Percentiles rank a stretch among this genome's conserved stretches.
Conservation (phyloP, 352 stramenopile species). For the Phytophthora hybrid region DNA sequence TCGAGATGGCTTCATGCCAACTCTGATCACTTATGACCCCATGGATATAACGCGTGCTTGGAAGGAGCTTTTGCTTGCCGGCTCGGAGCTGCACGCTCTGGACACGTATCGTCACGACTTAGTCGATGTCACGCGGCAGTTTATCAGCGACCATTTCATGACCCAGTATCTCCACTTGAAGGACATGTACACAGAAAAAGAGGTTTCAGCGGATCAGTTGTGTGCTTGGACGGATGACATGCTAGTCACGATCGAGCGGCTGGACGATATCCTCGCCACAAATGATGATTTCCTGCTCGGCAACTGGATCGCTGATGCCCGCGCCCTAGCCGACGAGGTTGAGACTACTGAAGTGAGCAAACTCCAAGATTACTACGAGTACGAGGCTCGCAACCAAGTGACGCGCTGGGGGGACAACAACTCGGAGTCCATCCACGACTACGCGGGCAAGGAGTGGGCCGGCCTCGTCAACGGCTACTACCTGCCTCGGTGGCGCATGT, state of each 20-base stretch:
- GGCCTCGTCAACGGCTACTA: constrained; percentile 78
- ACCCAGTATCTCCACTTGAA: constrained; percentile 69
- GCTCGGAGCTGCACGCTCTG: constrained; percentile 42
- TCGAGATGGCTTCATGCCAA: constrained; percentile 78
- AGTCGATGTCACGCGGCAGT: constrained; percentile 84
- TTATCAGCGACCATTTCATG: constrained; percentile 71
- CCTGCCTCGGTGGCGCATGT: constrained; percentile 74
- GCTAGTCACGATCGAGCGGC: constrained; percentile 54
- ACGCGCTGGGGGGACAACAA: constrained; percentile 86
- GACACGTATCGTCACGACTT: constrained; percentile 81
- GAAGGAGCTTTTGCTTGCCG: constrained; percentile 62
- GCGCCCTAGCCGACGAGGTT: constrained; percentile 45
- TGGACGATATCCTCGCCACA: constrained; percentile 74
- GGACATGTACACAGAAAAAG: constrained; percentile 51
- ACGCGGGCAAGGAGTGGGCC: constrained; percentile 81
- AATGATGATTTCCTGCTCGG: constrained; percentile 77
- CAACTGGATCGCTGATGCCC: constrained; percentile 74
- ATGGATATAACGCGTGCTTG: constrained; percentile 66
- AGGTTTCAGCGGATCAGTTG: constrained; percentile 40
- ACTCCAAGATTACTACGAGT: constrained; percentile 75
- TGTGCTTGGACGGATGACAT: constrained; percentile 55
- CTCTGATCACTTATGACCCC: constrained; percentile 75
- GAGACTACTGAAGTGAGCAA: constrained; percentile 10
- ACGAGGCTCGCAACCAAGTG: constrained; percentile 85
- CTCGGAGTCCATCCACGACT: constrained; percentile 75